Evolutionary conservation across 495 filamentous ascomycete species (phyloP), one percentile per base, ranked within the genome.

Genomic region (Daldinia vernicosa): DNA sequence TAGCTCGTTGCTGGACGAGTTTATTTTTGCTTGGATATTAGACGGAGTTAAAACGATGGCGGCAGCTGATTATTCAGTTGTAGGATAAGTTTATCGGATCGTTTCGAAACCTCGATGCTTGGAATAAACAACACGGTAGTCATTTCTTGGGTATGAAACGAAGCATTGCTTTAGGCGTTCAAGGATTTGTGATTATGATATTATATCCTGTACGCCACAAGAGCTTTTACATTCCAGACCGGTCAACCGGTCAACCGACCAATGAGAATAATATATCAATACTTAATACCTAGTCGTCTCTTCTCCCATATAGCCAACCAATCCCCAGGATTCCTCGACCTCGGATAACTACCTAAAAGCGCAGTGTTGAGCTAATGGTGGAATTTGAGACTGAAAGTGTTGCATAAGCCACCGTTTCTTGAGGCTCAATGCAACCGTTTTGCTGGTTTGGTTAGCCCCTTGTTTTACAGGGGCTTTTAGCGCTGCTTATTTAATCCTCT

Each of bases 391-490:
- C 70, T 59, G n/a, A 51, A 68, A 69, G 47, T 69, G 70, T 72
- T 69, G 61, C 65, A 72, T 72, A 58, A 72, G 70, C 65, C 65
- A 69, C 70, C 28, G 51, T 51, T 63, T 30, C 57, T 66, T 73
- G 66, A 69, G 70, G 70, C 70, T 73, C 57, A 61, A 66, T 69
- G 66, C 58, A 73, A 60, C 60, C 35, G 33, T 69, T 65, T 55
- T 32, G 28, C 50, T 30, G 52, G 40, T 47, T 53, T 73, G 66
- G 51, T 11, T 51, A 35, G 45, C 57, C 60, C 70, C 66, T 45
- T 66, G 70, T 73, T 73, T 73, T 73, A 71, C 70, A 66, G 40
- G 65, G 61, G 51, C 47, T 26, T 52, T 58, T 50, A 58, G 56
- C 64, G 55, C 35, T 55, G 8, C 19, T 24, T 24, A 53, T 40